Base-by-base conservation (phyloP, 1,139 yeast species). In the Kluyveromyces sp. region DNA sequence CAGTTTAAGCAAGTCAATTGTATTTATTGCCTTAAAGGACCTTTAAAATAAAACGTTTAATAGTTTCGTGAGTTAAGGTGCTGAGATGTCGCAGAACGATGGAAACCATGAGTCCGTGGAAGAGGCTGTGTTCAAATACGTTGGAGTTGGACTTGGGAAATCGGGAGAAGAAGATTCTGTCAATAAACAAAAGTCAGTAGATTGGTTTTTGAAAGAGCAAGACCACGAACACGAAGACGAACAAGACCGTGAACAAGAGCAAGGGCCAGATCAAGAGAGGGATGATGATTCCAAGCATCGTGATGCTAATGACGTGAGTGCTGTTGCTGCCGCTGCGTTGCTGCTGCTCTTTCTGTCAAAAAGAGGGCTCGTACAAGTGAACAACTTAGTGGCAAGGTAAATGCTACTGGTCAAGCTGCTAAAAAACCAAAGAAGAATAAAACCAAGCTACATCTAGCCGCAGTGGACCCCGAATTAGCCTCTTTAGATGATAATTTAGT, bases 61-160 rank as follows among this genome's bases (percentile, higher is more conserved):
- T 15, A 15, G 39, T 37, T 25, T 25, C 30, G n/a, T 37, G 10
- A 6, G 30, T 8, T 7, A 37, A 15, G 30, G 8, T 25, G 25
- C 8, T n/a, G n/a, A 26, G 25, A 40, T 41, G 43, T 41, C 43
- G 3, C 37, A 48, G 46, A 41, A 41, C 34, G 43, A 41, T n/a
- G n/a, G 26, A 26, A 41, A 34, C 41, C 57, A 56, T 42, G 64
- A 60, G 46, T 60, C 64, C 10, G 65, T 62, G 1, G 66, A 62
- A 55, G 89, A 84, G n/a, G 90, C 88, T 0, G 87, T 83, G 34
- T 72, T 83, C 78, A 74, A 78, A 48, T 77, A 77, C 54, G 90
- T 83, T 35, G 44, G 44, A 10, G 40, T 45, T n/a, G 38, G 41
- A 4, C 29, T 36, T 10, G 45, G 37, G 27, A 37, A 42, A 7